A percentile compares a stretch with the other conserved stretches of the same genome.
These are phyloP conservation scores for Kluyveromyces marxianus DNA, from an alignment of 1,139 yeast species.

Conservation along the genomic window DNA sequence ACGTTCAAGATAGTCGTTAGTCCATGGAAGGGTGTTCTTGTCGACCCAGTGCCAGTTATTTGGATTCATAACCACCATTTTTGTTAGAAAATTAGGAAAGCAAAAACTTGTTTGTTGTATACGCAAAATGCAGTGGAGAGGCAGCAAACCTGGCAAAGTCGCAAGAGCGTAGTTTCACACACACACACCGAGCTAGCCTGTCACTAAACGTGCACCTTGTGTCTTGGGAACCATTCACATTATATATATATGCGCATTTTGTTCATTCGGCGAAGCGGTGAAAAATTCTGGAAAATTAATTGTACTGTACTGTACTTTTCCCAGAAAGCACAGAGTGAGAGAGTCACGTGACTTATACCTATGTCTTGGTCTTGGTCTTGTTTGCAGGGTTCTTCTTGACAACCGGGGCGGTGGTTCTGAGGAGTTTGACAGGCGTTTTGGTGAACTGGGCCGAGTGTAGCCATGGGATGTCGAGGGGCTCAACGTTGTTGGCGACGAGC, in stretches of 20 bases:
- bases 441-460: slow-evolving; percentile 16
- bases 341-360: not conserved
- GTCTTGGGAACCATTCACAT: not conserved
- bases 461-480: slow-evolving; percentile 21
- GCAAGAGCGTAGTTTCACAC: too few relatives aligned
- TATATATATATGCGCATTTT: not conserved
- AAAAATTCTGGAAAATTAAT: slow-evolving; percentile 1
- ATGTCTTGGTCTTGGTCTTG: not conserved
- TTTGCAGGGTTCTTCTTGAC: slow-evolving; percentile 1
- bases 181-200: too few relatives aligned
- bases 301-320: too few relatives aligned
- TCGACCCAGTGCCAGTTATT: slow-evolving; percentile 90
- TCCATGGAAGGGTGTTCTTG: slow-evolving; percentile 73
- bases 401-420: slow-evolving; percentile 14
- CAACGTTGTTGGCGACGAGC: slow-evolving; percentile 16
- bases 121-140: too few relatives aligned
- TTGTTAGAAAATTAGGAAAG: not conserved
- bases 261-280: not conserved
- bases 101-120: too few relatives aligned
- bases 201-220: too few relatives aligned
- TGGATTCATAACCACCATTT: slow-evolving; percentile 74
- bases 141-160: too few relatives aligned
- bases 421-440: slow-evolving; percentile 10
- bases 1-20: slow-evolving; percentile 48
- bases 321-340: not conserved